phyloP scores from a whole-genome alignment of 1,284 basidiomycete genomes.

The Marasmius sp. region DNA sequence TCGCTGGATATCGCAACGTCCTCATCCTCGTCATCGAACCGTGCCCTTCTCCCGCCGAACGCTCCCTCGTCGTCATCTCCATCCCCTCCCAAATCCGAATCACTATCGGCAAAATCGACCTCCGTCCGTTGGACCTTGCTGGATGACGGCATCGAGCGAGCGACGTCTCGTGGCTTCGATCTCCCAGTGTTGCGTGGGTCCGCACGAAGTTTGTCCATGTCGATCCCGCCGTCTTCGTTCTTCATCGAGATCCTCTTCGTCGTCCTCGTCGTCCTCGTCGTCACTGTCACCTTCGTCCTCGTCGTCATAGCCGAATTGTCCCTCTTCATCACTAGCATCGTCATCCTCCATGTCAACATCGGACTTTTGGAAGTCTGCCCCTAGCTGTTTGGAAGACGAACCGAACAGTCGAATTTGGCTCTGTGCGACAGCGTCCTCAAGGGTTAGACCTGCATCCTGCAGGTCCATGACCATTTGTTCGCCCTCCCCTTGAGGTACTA shows the following conservation, averaged over 20 bases:
- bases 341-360: slow-evolving; percentile 33
- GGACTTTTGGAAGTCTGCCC: slow-evolving; percentile 20
- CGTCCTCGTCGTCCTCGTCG: slow-evolving; percentile 23
- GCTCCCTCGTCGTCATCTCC: slow-evolving; percentile 41
- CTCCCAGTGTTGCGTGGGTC: slow-evolving; percentile 48
- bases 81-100: slow-evolving; percentile 68
- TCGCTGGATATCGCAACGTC: slow-evolving; percentile 59
- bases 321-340: slow-evolving; percentile 27
- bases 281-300: slow-evolving; percentile 22
- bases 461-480: slow-evolving; percentile 97
- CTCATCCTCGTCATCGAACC: slow-evolving; percentile 47
- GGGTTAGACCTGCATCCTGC: slow-evolving; percentile 82
- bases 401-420: slow-evolving; percentile 88
- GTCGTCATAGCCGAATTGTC: slow-evolving; percentile 17
- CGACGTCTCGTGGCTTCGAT: slow-evolving; percentile 42
- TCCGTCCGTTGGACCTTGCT: slow-evolving; percentile 38
- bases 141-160: slow-evolving; percentile 39
- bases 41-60: slow-evolving; percentile 25
- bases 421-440: slow-evolving; percentile 81
- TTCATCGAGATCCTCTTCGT: slow-evolving; percentile 25
- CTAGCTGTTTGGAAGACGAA: slow-evolving; percentile 67
- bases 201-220: slow-evolving; percentile 23
- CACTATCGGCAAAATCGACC: slow-evolving; percentile 77
- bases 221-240: slow-evolving; percentile 23
- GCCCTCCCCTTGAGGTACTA: slow-evolving; percentile 84